phyloP scores from a whole-genome alignment of 768 basidiomycete species.

The Phallus indusiatus region DNA sequence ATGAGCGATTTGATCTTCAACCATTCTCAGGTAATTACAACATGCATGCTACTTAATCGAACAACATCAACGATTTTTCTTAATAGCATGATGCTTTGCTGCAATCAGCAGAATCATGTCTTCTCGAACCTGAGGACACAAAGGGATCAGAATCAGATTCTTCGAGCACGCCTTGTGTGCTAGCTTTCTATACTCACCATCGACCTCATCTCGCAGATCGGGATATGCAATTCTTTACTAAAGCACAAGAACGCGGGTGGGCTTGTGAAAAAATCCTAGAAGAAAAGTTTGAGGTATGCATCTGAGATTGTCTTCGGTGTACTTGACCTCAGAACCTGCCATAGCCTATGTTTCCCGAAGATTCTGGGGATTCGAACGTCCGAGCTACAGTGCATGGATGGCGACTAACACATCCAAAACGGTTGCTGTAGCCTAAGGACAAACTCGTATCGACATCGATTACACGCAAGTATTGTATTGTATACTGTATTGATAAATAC shows the following conservation, averaged over 20 bases:
- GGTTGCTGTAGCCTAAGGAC: too few species aligned
- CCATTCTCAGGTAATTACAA: conserved; percentile 87
- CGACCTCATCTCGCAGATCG: conserved; percentile 73
- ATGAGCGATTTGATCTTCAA: conserved; percentile 93
- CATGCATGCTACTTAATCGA: too few species aligned
- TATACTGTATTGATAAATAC: too few species aligned
- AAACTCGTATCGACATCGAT: too few species aligned
- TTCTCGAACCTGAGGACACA: conserved; percentile 12
- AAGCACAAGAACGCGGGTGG: conserved; percentile 61
- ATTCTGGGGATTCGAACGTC: conserved; percentile 67
- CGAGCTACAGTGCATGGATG: conserved; percentile 83
- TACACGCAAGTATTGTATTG: too few species aligned
- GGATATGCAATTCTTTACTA: conserved; percentile 75
- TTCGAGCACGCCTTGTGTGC: conserved; percentile 32
- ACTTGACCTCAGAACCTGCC: background rate
- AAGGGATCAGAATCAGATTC: conserved; percentile 7
- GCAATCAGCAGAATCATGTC: conserved; percentile 50
- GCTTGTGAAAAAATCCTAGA: conserved; percentile 57
- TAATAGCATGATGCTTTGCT: conserved; percentile 73
- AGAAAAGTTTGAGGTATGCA: conserved; percentile 53
- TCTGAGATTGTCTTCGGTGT: background rate
- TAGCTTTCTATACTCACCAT: conserved; percentile 88
- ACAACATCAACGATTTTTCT: conserved; percentile 2
- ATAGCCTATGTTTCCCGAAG: conserved; percentile 87
- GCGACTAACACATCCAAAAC: conserved; percentile 33